Evolutionary conservation across 2,329 filamentous ascomycete genomes (phyloP), one percentile per base, ranked within the genome.

Genomic region (Colletotrichum graminicola): DNA sequence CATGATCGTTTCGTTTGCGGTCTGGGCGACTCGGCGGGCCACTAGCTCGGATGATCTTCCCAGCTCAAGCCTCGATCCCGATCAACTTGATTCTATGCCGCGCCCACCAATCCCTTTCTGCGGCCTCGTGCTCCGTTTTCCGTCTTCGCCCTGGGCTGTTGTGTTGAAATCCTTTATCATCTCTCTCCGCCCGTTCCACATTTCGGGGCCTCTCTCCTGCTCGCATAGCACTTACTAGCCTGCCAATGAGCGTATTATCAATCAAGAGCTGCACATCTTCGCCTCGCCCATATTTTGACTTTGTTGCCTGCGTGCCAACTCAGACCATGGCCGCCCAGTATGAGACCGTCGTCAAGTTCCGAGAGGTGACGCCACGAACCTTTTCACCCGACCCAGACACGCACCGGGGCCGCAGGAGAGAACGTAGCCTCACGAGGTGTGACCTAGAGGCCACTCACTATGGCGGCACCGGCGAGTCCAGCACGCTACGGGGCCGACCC

Each of bases 401-500:
- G 21, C 51, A 62, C 39, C 79, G 82, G 69, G 82, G 82, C 39
- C 82, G 82, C 71, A 84, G 80, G 74, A 78, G 82, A 72, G 80
- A 81, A 69, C 80, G 82, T 68, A 83, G 80, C 75, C 77, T 78
- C 45, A 80, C 78, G 54, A 78, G 80, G 47, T 73, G 77, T 64
- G 76, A 75, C 66, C 75, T 79, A 62, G 77, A 78, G 62, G 74
- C 78, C 55, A 75, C 79, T 55, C 79, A 80, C 52, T 73, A 80
- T 12, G 81, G 83, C 43, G 82, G 80, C 43, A 73, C 80, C 6
- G 81, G 83, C 41, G 82, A 83, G 62, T 82, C 82, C 23, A 84
- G 82, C 80, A 84, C 80, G 8, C 78, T 84, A 39, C 80, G 82
- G 63, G 82, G 82, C 52, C 80, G 82, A 51, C 83, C 82, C 63